These are phyloP conservation scores for Calocybe gambosa DNA, from an alignment of 1,284 basidiomycete genomes.

Conservation along the genomic window DNA sequence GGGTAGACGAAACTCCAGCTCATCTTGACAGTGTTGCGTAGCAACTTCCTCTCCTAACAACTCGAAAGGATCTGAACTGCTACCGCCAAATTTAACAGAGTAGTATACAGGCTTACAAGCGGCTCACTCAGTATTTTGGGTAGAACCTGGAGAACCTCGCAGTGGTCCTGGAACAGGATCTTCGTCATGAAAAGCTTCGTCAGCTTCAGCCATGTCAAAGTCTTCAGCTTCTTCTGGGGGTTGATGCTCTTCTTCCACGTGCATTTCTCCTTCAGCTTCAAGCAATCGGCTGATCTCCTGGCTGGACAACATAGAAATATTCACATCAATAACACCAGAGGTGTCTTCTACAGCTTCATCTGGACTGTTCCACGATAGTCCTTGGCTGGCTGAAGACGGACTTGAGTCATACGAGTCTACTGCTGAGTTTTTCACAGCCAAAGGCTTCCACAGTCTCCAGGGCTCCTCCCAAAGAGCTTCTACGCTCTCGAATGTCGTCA, in stretches of 20 bases:
- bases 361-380: conserved; percentile 17
- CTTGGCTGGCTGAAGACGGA: conserved; percentile 2
- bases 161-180: background rate
- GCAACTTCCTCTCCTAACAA: background rate
- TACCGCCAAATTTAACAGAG: background rate
- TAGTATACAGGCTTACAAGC: background rate
- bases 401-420: background rate
- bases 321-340: conserved; percentile 39
- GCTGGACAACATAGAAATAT: conserved; percentile 46
- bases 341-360: conserved; percentile 12
- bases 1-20: conserved; percentile 3
- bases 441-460: conserved; percentile 53
- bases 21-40: background rate
- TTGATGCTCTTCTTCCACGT: conserved; percentile 16
- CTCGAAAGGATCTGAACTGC: conserved; percentile 11
- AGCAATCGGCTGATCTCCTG: conserved; percentile 43
- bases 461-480: conserved; percentile 66
- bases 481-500: conserved; percentile 86
- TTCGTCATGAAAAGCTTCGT: conserved; percentile 11
- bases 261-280: conserved; percentile 31
- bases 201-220: conserved; percentile 20
- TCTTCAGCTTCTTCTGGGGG: conserved; percentile 20
- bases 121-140: background rate
- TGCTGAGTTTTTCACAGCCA: background rate
- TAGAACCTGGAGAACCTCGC: background rate